Base-by-base conservation (phyloP, 768 basidiomycete genomes). In the Kwoniella europaea region DNA sequence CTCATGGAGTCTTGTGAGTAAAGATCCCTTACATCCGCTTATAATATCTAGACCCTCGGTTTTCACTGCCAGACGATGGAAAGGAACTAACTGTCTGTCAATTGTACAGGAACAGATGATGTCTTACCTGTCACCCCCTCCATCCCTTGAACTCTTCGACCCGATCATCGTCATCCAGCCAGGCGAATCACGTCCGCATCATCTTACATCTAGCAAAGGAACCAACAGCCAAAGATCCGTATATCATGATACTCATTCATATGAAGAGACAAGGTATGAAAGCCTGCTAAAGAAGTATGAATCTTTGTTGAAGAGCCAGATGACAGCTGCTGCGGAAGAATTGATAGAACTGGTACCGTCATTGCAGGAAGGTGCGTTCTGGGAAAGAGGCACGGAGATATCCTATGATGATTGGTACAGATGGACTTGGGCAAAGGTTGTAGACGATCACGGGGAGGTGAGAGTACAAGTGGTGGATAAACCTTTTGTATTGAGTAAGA, bases 341-440 rank as follows among this genome's bases (percentile, higher is more conserved):
- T n/a, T 55, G 24, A 22, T 55, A 22, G 54, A 55, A 4, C 54
- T 55, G 20, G 24, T 55, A 55, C 59, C 59, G 5, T 42, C 59
- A 0, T 43, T 61, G 3, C 18, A 16, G n/a, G 41, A 44, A 7
- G 59, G 59, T n/a, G 59, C 59, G 2, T 61, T 61, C 13, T 61
- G 59, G 59, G 46, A 52, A 53, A 27, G 22, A 63, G 52, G 62
- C 4, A 52, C 46, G 20, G 18, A 16, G 27, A 5, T 24, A 24
- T 16, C 10, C 4, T 22, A 53, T 15, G 50, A 63, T 50, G 44
- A 54, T 63, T 63, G 62, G 44, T 50, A 50, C 41, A 50, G 62
- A 13, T 52, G 50, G 20, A 35, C n/a, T 22, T 63, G 62, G 52
- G 52, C 10, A 7, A 50, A 44, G 20, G 20, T 20, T 15, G 18